These are phyloP conservation scores for Sungouiella blattae DNA, from an alignment of 805 yeast species.

Conservation along the genomic window DNA sequence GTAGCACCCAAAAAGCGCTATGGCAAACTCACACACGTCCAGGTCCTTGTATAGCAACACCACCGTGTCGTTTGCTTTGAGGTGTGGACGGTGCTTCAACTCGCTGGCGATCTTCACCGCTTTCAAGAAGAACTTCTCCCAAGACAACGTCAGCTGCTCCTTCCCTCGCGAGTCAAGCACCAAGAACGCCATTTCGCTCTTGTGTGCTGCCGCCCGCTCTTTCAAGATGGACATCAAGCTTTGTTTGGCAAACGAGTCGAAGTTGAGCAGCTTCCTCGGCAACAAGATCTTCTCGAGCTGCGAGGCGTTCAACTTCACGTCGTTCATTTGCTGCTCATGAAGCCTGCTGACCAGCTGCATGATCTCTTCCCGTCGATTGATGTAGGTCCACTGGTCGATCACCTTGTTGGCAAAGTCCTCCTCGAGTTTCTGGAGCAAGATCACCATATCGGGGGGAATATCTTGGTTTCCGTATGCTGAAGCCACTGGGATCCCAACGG, in stretches of 20 bases:
- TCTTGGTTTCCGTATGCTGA: constrained; percentile 26
- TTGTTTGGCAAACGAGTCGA: constrained; percentile 35
- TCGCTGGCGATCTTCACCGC: constrained; percentile 88
- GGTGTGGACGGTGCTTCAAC: constrained; percentile 65
- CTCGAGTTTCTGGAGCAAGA: constrained; percentile 39
- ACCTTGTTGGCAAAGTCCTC: constrained; percentile 39
- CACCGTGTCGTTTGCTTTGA: constrained; percentile 80
- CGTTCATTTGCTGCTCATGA: constrained; percentile 29
- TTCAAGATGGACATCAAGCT: constrained; percentile 70
- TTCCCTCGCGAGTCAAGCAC: constrained; percentile 78
- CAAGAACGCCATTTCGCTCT: constrained; percentile 63
- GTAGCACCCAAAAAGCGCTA: constrained; percentile 87
- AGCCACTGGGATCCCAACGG: too few relatives aligned
- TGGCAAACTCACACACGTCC: constrained; percentile 81
- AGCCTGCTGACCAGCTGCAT: constrained; percentile 33
- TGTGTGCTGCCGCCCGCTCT: constrained; percentile 64
- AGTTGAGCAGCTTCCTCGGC: constrained; percentile 46
- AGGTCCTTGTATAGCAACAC: constrained; percentile 76
- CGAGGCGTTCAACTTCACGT: constrained; percentile 25
- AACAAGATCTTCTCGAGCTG: constrained; percentile 58
- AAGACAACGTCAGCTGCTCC: constrained; percentile 68
- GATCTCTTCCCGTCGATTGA: constrained; percentile 43
- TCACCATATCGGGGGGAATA: constrained; percentile 44
- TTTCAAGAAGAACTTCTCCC: constrained; percentile 83
- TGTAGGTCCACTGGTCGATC: constrained; percentile 47